Percentiles rank a stretch among this genome's conserved stretches.
These are phyloP conservation scores for Saccharomycopsis phalli DNA, from an alignment of 1,139 yeast species.

Conservation along the genomic window DNA sequence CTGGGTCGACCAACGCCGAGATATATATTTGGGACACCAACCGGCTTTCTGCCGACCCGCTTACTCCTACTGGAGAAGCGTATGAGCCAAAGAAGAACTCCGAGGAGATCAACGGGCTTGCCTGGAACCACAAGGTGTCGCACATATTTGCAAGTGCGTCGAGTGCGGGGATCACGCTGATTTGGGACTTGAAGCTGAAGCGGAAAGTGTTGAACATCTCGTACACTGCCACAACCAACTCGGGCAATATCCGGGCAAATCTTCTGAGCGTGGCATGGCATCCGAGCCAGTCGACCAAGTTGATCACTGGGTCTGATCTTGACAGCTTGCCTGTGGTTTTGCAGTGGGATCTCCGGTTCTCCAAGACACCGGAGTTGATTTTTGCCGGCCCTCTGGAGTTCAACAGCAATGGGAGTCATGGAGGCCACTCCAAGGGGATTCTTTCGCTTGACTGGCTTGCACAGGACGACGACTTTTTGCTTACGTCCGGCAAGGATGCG, in stretches of 20 bases:
- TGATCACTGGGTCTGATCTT: constrained; percentile 79
- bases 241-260: constrained; percentile 42
- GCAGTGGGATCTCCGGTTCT: constrained; percentile 91
- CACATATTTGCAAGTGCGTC: constrained; percentile 86
- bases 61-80: constrained; percentile 48
- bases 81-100: constrained; percentile 4
- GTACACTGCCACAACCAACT: constrained; percentile 41
- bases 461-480: constrained; percentile 66
- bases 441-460: constrained; percentile 90
- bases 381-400: constrained; percentile 27
- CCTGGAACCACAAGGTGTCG: constrained; percentile 82
- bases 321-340: constrained; percentile 76
- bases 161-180: constrained; percentile 72
- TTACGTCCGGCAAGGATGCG: constrained; percentile 90
- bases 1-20: constrained; percentile 86
- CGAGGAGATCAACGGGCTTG: constrained; percentile 71
- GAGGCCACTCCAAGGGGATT: constrained; percentile 84
- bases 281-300: constrained; percentile 72
- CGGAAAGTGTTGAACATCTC: constrained; percentile 82
- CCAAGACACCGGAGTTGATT: constrained; percentile 76
- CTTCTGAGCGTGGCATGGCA: constrained; percentile 80
- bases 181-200: constrained; percentile 88
- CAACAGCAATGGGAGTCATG: constrained; percentile 20
- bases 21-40: constrained; percentile 84
- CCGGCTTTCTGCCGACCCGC: constrained; percentile 67